Percentiles rank a stretch among this genome's conserved stretches.
These are phyloP conservation scores for Scopulariopsis brevicaulis DNA, from an alignment of 2,329 filamentous ascomycete species.

Conservation along the genomic window DNA sequence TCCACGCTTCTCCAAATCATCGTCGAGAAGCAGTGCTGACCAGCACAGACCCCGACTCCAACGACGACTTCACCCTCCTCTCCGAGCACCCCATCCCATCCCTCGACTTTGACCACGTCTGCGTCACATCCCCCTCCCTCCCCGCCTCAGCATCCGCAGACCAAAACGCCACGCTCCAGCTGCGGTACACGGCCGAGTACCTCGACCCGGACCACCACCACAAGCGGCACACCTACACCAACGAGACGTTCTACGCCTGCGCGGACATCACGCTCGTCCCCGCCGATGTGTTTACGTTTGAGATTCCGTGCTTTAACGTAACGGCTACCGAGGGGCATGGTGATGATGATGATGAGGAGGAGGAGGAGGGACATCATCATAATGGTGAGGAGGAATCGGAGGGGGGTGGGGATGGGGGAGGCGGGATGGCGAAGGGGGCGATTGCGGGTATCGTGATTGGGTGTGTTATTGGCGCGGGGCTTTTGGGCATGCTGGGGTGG, in stretches of 20 bases:
- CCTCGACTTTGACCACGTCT: conserved; percentile 32
- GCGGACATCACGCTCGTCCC: conserved; percentile 33
- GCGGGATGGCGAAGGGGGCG: conserved; percentile 49
- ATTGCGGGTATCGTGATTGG: conserved; percentile 71
- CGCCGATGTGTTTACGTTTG: conserved; percentile 17
- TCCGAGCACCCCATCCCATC: conserved; percentile 22
- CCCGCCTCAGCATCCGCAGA: conserved; percentile 22
- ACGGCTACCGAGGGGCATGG: conserved; percentile 12
- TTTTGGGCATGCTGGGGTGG: conserved; percentile 27
- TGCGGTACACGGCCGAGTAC: conserved; percentile 33
- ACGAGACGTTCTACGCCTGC: conserved; percentile 36
- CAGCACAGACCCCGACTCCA: conserved; percentile 23
- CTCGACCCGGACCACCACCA: conserved; percentile 19
- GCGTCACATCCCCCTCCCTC: conserved; percentile 22
- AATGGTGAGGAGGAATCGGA: conserved; percentile 7
- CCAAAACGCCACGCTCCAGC: conserved; percentile 34
- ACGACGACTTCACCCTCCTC: conserved; percentile 26
- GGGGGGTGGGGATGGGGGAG: conserved; percentile 6
- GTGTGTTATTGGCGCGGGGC: conserved; percentile 46
- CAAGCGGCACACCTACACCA: conserved; percentile 7
- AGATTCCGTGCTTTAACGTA: conserved; percentile 31
- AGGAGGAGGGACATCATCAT: background rate
- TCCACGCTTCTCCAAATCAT: too few species aligned
- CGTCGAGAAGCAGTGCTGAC: too few species aligned
- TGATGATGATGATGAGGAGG: conserved; percentile 5